Evolutionary conservation across 2,329 filamentous ascomycete species (phyloP), one percentile per base, ranked within the genome.

Genomic region (Pezicula rhizophila): DNA sequence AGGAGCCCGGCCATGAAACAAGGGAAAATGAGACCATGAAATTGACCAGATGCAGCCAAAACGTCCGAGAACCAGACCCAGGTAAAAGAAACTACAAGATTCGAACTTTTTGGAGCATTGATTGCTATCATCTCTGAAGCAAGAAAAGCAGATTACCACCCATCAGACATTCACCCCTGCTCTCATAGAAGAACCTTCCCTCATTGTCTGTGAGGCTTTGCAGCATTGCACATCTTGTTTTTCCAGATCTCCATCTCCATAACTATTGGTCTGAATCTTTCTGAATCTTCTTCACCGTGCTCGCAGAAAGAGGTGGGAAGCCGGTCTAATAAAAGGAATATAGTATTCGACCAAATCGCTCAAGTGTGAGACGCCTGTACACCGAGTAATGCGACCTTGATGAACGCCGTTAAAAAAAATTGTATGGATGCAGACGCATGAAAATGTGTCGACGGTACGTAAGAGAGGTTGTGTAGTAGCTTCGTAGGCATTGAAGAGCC

Each of bases 281-380:
- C 50, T 42, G 15, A 11, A 38, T 52, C 51, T 50, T 48, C 47
- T 47, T 46, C 48, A 47, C 49, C 51, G 57, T 58, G 55, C 58
- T 53, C 54, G 49, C 53, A 42, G 55, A 56, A 48, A 47, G 20
- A 23, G 61, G 59, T 59, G 55, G 50, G 50, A 60, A 56, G 57
- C 61, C 59, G 59, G 56, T 64, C 61, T 61, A 63, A 49, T 56
- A 55, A 61, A 61, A 57, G 50, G 57, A 60, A 54, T 57, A 60
- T 57, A 53, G 25, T 47, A 41, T 55, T 56, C 43, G 55, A 60
- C 54, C 52, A 61, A 64, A 62, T 64, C 61, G 62, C 61, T 64
- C 58, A 64, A 56, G 64, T 63, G 53, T 58, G 53, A 59, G 48
- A 65, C 62, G 59, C 62, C 62, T 42, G 52, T 60, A 64, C 62